Evolutionary conservation across 805 yeast genomes (phyloP).

Genomic region (Candida maesae): DNA sequence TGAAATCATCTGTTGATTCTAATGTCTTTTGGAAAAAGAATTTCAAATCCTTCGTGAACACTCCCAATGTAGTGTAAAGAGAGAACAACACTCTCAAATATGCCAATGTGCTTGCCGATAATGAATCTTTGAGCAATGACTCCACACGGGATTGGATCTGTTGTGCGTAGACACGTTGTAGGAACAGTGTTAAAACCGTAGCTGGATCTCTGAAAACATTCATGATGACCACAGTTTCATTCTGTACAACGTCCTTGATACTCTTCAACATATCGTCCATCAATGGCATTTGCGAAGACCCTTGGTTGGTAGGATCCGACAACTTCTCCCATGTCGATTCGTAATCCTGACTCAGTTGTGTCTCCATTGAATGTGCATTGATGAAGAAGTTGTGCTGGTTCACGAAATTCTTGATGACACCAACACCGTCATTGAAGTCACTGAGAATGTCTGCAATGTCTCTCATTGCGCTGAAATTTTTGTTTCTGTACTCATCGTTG

Average conservation of each 20-base stretch:
- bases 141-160: slow-evolving; percentile 56
- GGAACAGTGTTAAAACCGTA: slow-evolving; percentile 60
- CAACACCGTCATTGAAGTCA: slow-evolving; percentile 80
- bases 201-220: slow-evolving; percentile 72
- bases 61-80: slow-evolving; percentile 54
- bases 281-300: slow-evolving; percentile 45
- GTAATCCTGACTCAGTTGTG: slow-evolving; percentile 32
- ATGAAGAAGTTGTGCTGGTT: slow-evolving; percentile 71
- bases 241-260: slow-evolving; percentile 53
- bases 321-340: slow-evolving; percentile 56
- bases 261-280: slow-evolving; percentile 53
- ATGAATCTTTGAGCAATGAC: slow-evolving; percentile 56
- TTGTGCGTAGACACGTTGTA: slow-evolving; percentile 75
- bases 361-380: slow-evolving; percentile 26
- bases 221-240: slow-evolving; percentile 69
- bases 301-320: slow-evolving; percentile 53
- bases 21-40: slow-evolving; percentile 45
- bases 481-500: slow-evolving; percentile 66
- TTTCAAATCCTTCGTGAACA: slow-evolving; percentile 61
- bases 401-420: slow-evolving; percentile 78
- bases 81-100: slow-evolving; percentile 73
- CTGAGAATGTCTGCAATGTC: slow-evolving; percentile 71
- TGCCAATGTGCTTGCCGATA: slow-evolving; percentile 60
- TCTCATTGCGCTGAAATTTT: slow-evolving; percentile 66
- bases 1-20: slow-evolving; percentile 36